Evolutionary conservation across 2,329 filamentous ascomycete species (phyloP), one percentile per base, ranked within the genome.

Genomic region (Periconia macrospinosa): DNA sequence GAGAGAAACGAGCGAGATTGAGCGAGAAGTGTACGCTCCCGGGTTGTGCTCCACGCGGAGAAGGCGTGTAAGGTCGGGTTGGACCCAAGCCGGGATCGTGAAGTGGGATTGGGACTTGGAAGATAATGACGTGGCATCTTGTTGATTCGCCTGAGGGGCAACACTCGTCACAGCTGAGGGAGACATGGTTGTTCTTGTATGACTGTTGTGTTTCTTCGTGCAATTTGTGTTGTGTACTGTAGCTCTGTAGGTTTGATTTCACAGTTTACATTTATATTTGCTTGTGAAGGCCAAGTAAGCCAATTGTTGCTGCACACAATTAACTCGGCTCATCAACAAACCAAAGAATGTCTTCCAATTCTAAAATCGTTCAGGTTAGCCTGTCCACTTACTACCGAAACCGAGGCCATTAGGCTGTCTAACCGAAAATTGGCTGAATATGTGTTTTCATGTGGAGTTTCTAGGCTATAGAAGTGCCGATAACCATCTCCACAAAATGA

Each of bases 1-100:
- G 1, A 82, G 74, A n/a, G 70, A 69, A 53, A 83, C 73, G 35
- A 79, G 77, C 15, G 80, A 83, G 45, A 76, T 66, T 27, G 81
- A 77, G 30, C 73, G 73, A 47, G 75, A 76, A 30, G 73, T 68
- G 52, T 76, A 79, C 41, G 73, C 69, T 37, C 74, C 70, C 0
- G 70, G 69, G 30, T 66, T 54, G 53, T 74, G 75, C 30, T 74
- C 66, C 47, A 77, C 75, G 33, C 53, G 62, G 47, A 76, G 69
- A 14, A 78, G 68, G 42, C 68, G 63, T 23, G 65, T 52, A 50
- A 79, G 74, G 57, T 75, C 70, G 35, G 71, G 71, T 40, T 67
- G 54, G 0, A 73, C 71, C 71, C 71, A 73, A 2, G 70, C 68
- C 6, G 70, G 70, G 33, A 72, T 52, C 15, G 58, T 55, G 10